Evolutionary conservation across 1,284 basidiomycete species (phyloP).

Genomic region (Sutorius eximius): DNA sequence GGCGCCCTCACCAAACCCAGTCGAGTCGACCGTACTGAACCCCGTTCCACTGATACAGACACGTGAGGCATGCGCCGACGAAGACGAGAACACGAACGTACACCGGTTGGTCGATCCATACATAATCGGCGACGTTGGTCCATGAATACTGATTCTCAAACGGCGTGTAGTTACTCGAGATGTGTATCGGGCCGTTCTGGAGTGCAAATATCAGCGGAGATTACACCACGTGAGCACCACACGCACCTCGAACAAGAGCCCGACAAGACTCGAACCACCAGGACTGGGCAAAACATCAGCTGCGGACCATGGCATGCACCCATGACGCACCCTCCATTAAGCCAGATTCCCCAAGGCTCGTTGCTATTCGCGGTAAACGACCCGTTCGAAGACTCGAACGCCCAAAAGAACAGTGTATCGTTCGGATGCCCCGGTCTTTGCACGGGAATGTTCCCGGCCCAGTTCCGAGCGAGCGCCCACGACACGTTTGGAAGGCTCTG

Average conservation of each 20-base stretch:
- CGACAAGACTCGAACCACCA: conserved; percentile 65
- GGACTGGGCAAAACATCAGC: conserved; percentile 43
- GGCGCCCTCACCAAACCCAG: conserved; percentile 50
- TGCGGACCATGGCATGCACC: not conserved
- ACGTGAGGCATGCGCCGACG: conserved; percentile 2
- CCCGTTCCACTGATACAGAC: conserved; percentile 51
- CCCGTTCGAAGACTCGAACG: conserved; percentile 58
- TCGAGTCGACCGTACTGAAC: conserved; percentile 60
- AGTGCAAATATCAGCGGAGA: conserved; percentile 2
- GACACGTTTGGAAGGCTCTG: conserved; percentile 62
- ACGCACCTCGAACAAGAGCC: conserved; percentile 62
- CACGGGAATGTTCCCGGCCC: conserved; percentile 68
- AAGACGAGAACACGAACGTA: conserved; percentile 30
- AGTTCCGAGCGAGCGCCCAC: conserved; percentile 54
- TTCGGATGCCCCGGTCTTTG: conserved; percentile 63
- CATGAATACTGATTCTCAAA: conserved; percentile 55
- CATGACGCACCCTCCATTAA: conserved; percentile 63
- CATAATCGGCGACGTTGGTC: conserved; percentile 62
- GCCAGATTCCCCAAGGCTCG: conserved; percentile 72
- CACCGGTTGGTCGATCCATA: conserved; percentile 75
- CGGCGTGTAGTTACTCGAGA: conserved; percentile 50
- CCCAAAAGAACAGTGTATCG: conserved; percentile 64
- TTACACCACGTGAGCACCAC: not conserved
- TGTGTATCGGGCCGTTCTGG: conserved; percentile 66
- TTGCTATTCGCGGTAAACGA: conserved; percentile 50